Evolutionary conservation across 768 basidiomycete species (phyloP).

Genomic region (Tricholomella constricta): DNA sequence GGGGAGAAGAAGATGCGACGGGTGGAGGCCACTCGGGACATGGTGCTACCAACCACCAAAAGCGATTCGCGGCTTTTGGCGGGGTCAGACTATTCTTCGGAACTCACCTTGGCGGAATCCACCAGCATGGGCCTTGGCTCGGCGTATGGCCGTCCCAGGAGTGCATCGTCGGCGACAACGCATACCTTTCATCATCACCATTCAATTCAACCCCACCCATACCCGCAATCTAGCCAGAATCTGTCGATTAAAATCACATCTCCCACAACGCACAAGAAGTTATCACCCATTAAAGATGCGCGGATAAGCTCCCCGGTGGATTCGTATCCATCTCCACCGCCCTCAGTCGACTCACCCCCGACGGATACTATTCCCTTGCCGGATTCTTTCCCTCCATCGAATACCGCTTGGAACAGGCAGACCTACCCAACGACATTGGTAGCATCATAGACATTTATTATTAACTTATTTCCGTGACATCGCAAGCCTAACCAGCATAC

Average conservation of each 20-base stretch:
- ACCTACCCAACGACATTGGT: conserved; percentile 12
- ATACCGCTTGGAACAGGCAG: conserved; percentile 17
- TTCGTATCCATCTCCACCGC: conserved; percentile 50
- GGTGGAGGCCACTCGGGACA: conserved; percentile 68
- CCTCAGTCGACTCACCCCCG: conserved; percentile 45
- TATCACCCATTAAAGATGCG: background rate
- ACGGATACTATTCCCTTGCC: conserved; percentile 19
- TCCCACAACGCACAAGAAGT: conserved; percentile 8
- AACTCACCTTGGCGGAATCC: conserved; percentile 30
- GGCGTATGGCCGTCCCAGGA: conserved; percentile 39
- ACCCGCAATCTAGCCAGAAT: conserved; percentile 8
- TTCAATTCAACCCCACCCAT: conserved; percentile 13
- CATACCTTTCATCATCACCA: conserved; percentile 25
- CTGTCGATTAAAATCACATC: conserved; percentile 19
- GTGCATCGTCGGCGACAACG: conserved; percentile 28
- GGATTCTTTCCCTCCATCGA: conserved; percentile 14
- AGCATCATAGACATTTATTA: conserved; percentile 11
- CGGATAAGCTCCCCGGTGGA: conserved; percentile 17
- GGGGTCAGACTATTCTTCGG: conserved; percentile 41
- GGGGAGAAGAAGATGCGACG: conserved; percentile 88
- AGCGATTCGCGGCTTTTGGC: conserved; percentile 55
- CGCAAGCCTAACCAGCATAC: conserved; percentile 12
- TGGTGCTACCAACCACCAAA: conserved; percentile 70
- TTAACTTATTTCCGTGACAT: conserved; percentile 10
- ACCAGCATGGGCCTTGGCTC: conserved; percentile 38